Evolutionary conservation across 208 protist genomes (phyloP), one percentile per base, ranked within the genome.

Genomic region (Acanthamoeba royreba): DNA sequence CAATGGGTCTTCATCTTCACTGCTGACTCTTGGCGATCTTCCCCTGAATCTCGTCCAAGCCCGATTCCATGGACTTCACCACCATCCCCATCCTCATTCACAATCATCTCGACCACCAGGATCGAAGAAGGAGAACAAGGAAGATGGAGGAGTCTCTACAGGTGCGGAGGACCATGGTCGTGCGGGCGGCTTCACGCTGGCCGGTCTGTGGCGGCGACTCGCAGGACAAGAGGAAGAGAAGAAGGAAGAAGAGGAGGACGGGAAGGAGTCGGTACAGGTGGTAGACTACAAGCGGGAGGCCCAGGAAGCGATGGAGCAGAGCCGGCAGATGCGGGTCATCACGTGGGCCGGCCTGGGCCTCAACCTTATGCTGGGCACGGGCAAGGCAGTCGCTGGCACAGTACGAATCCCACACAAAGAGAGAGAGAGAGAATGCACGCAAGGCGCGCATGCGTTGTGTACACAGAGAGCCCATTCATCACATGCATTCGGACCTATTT

Each of bases 311-410:
- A n/a, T 35, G 43, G 42, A 58, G 77, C 77, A 55, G 42, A 86
- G 55, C 77, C 17, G 35, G 43, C 42, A 86, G 77, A 86, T 55
- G 77, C 40, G 42, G 22, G 45, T 58, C 45, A 94, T 94, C 92
- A 94, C 92, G 42, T 52, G 43, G 40, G 45, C 81, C 46, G 92
- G 92, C 2, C 58, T 69, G 22, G 92, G 58, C 31, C 58, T 94
- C 46, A 94, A 94, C 69, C 19, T 88, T 25, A 31, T 47, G 11
- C 49, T 85, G 4, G 52, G 45, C 25, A 53, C 40, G 9, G 28
- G 33, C 72, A 94, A 94, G 28, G 92, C 31, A 25, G 47, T 69
- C 7, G 92, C 77, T 15, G 92, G 92, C 42, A 22, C 58, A 13
- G 77, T 86, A 86, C 42, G 42, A n/a, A 17, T 38, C 22, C 55